Percentiles rank a stretch among this genome's conserved stretches.
These are phyloP conservation scores for Letharia lupina DNA, from an alignment of 495 filamentous ascomycete genomes.

Conservation along the genomic window DNA sequence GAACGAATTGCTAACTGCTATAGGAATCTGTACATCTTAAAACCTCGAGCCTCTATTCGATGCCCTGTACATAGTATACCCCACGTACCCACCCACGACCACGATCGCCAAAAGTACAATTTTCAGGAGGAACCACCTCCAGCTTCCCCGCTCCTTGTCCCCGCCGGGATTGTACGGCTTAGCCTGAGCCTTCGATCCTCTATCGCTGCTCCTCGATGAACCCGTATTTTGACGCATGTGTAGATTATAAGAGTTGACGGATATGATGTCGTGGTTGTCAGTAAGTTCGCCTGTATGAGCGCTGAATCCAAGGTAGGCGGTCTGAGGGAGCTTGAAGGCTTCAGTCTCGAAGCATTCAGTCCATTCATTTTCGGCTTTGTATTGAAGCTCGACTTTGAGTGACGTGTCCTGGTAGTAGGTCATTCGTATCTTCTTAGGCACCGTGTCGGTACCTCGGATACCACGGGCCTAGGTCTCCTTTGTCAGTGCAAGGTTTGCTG, in stretches of 20 bases:
- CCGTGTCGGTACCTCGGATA: constrained; percentile 55
- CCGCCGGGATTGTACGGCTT: constrained; percentile 21
- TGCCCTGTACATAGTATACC: constrained; percentile 72
- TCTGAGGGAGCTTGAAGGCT: constrained; percentile 71
- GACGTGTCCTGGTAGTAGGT: constrained; percentile 97
- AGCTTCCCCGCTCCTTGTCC: constrained; percentile 53
- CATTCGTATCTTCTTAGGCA: constrained; percentile 77
- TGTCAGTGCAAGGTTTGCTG: constrained; percentile 8
- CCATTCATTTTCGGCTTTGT: constrained; percentile 85
- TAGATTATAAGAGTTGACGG: constrained; percentile 77
- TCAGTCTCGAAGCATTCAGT: constrained; percentile 75
- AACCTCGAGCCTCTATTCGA: constrained; percentile 71
- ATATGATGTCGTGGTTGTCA: constrained; percentile 97
- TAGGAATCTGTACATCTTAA: constrained; percentile 33
- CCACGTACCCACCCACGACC: constrained; percentile 66
- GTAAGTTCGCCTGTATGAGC: constrained; percentile 93
- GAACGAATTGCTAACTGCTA: background rate
- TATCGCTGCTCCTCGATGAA: constrained; percentile 29
- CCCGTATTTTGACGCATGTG: constrained; percentile 50
- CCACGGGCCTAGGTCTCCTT: constrained; percentile 58
- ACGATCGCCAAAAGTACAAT: constrained; percentile 64
- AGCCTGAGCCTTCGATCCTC: constrained; percentile 30
- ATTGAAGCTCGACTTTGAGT: constrained; percentile 83
- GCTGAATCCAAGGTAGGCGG: constrained; percentile 90
- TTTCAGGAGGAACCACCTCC: constrained; percentile 92